Base-by-base conservation (phyloP, 495 filamentous ascomycete species). In the Tuber magnatum region DNA sequence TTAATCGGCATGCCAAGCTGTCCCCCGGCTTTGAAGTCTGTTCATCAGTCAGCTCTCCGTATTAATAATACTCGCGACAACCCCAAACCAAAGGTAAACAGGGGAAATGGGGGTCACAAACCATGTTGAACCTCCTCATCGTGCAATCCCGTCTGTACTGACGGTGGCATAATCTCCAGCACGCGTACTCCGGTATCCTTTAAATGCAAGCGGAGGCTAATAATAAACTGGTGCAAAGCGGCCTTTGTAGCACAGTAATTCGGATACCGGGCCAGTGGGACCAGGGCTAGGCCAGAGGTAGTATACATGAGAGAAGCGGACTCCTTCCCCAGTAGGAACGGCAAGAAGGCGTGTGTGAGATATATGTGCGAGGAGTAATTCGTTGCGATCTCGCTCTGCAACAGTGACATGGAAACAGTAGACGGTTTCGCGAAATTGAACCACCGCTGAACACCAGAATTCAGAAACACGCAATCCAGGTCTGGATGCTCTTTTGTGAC, bases 351-450 rank as follows among this genome's bases (percentile, higher is more conserved):
- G 20, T 89, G 86, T 35, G 88, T 86, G 1, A 92, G 84, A 75
- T 88, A 85, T 10, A 94, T 81, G 69, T 87, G 86, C 24, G 90
- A 86, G 42, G 87, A 86, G 83, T 92, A 93, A 84, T 94, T 93
- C 3, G 89, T 92, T 14, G 83, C 84, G 40, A 92, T 74, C 80
- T 93, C 92, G 10, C 83, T 76, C 68, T 88, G 82, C 28, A 90
- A 82, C 0, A 83, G 68, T 0, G 83, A 80, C 0, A 93, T 84
- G 79, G 90, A 85, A 73, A 92, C 85, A 14, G 83, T 85, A 16
- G 84, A 83, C 1, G 92, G 90, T 32, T 88, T 84, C 38, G 87
- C 83, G 83, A 92, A 90, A 83, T 93, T 86, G 70, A 91, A 85
- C 6, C 82, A 81, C 24, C 87, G 86, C 78, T 89, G 87, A 77